Evolutionary conservation across 2,329 filamentous ascomycete species (phyloP).

Genomic region (Penicillium sp.): DNA sequence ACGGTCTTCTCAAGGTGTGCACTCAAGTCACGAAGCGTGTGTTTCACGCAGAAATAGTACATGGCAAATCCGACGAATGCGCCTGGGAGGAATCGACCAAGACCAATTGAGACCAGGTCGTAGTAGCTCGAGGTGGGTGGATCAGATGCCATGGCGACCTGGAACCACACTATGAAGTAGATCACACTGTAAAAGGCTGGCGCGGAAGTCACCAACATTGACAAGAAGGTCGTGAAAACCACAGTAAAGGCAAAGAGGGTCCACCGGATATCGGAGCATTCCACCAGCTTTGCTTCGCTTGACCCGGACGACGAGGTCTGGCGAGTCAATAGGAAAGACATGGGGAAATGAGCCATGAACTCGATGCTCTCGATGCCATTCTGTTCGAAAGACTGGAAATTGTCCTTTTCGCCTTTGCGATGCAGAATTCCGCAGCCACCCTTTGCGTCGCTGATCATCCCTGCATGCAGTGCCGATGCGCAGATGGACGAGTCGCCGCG

Average conservation of each 20-base stretch:
- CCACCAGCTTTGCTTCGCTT: constrained; percentile 23
- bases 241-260: constrained; percentile 53
- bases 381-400: constrained; percentile 45
- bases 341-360: constrained; percentile 56
- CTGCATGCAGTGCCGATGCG: constrained; percentile 56
- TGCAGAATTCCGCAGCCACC: constrained; percentile 56
- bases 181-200: constrained; percentile 53
- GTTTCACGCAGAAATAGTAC: constrained; percentile 52
- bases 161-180: constrained; percentile 56
- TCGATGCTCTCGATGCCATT: constrained; percentile 51
- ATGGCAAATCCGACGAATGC: constrained; percentile 55
- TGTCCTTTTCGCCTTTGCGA: constrained; percentile 49
- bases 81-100: constrained; percentile 57
- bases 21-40: constrained; percentile 48
- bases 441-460: constrained; percentile 50
- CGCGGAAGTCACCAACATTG: constrained; percentile 54
- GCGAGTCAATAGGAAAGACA: constrained; percentile 43
- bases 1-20: constrained; percentile 59
- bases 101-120: constrained; percentile 50
- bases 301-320: constrained; percentile 22
- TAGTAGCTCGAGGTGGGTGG: constrained; percentile 55
- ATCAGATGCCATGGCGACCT: constrained; percentile 58
- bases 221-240: constrained; percentile 51
- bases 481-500: constrained; percentile 60
- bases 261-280: constrained; percentile 57